Base-by-base conservation (phyloP, 495 filamentous ascomycete genomes). In the Diplogelasinospora grovesii region DNA sequence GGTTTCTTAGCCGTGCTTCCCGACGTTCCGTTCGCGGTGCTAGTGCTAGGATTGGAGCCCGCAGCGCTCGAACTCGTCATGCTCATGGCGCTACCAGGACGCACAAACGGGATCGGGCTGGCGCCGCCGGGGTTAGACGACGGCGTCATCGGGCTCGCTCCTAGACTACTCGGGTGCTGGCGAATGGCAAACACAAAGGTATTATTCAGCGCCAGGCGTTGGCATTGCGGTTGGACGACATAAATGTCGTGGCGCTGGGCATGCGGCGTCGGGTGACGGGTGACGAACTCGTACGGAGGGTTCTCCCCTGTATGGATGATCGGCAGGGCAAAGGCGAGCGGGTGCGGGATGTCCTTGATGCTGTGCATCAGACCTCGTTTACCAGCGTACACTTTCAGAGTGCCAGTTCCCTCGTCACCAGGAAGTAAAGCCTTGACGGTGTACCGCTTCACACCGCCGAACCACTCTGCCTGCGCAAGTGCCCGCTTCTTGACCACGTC, bases 111-210 rank as follows among this genome's bases (percentile, higher is more conserved):
- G 3, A 79, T 68, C 2, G 86, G 84, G 10, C 83, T 87, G 6
- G 75, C 59, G 8, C 53, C 68, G 33, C 68, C 79, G 48, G 59
- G 65, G 56, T 77, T 76, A 49, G 69, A 69, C 4, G 74, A 63
- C 14, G 72, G 46, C 1, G 45, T 41, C 40, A 47, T 42, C 18
- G 49, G 33, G 26, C 52, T 50, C 22, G 60, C 46, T 20, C 63
- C 56, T 4, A 69, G 58, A 0, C 81, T 80, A 24, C 87, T 83
- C 0, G 89, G 85, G 56, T 97, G 89, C 54, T 99, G 92, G 20
- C 92, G 84, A 34, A 97, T 83, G 36, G 83, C 81, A 55, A 99
- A 99, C 18, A 99, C 90, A 56, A 95, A 99, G 5, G 92, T 99
- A 56, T 97, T 97, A 65, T 95, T 95, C 28, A 93, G 63, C 7